A percentile compares a stretch with the other conserved stretches of the same genome.
These are phyloP conservation scores for Nannochloropsis salina DNA, from an alignment of 108 stramenopile species.

Conservation along the genomic window DNA sequence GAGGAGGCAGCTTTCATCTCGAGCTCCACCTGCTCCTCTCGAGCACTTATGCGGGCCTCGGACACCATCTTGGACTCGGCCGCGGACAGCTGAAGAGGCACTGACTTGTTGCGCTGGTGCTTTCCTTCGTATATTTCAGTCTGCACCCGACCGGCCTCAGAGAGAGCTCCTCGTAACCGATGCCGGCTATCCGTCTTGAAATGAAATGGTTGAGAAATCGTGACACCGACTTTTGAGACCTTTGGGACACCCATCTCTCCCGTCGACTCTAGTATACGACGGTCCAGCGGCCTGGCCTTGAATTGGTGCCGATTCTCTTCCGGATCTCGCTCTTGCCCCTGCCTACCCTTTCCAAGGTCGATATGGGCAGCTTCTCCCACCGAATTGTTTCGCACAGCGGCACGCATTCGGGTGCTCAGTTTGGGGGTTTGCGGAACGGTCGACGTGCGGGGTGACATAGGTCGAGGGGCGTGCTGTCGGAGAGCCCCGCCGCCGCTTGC, in stretches of 20 bases:
- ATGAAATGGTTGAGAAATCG: background rate
- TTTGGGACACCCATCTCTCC: constrained; percentile 2
- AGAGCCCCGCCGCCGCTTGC: background rate
- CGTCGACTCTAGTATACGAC: background rate
- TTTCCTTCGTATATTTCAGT: background rate
- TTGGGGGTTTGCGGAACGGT: background rate
- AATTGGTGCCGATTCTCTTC: background rate
- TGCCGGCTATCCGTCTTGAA: background rate
- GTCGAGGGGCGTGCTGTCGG: background rate
- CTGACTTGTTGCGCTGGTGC: background rate
- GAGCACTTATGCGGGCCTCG: background rate
- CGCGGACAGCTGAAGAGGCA: background rate
- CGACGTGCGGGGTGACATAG: background rate
- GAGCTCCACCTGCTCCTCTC: too few species aligned
- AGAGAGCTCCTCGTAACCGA: background rate
- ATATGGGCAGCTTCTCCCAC: background rate
- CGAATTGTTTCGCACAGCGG: background rate
- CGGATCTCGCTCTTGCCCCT: background rate
- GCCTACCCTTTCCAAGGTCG: background rate
- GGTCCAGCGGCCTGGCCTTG: background rate
- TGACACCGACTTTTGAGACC: background rate
- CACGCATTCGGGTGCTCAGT: background rate
- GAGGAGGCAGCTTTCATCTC: too few species aligned
- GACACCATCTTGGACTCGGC: background rate
- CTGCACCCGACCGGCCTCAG: background rate